Percentiles rank a stretch among this genome's conserved stretches.
Evolutionary conservation across 23 red algal species (phyloP).

Genomic region (Chondrus crispus): DNA sequence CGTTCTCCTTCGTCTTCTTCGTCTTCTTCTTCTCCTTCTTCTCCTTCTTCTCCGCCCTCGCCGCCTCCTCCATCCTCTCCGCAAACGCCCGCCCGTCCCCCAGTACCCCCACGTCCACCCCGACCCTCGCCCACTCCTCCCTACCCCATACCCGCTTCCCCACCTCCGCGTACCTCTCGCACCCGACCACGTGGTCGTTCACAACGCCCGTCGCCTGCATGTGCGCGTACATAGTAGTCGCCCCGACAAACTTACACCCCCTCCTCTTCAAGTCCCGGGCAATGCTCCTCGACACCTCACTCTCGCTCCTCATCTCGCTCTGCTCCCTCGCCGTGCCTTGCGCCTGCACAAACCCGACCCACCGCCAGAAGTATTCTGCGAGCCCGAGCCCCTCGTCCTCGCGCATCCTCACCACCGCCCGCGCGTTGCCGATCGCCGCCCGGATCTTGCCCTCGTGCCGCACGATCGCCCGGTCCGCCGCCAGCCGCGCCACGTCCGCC

Average conservation of each 20-base stretch:
- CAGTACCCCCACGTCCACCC: not conserved
- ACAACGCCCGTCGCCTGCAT: conserved; percentile 77
- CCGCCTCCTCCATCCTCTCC: not conserved
- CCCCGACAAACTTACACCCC: conserved; percentile 71
- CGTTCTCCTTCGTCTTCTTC: not conserved
- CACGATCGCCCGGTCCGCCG: conserved; percentile 34
- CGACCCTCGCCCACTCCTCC: not conserved
- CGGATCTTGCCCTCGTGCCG: conserved; percentile 48
- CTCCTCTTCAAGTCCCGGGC: conserved; percentile 57
- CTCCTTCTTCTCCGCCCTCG: not conserved
- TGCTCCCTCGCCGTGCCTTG: not conserved
- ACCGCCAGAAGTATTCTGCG: conserved; percentile 41
- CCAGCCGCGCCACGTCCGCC: conserved; percentile 24
- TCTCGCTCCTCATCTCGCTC: not conserved
- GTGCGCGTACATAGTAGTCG: conserved; percentile 57
- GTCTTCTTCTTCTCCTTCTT: not conserved
- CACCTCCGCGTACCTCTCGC: not conserved
- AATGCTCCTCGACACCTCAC: conserved; percentile 50
- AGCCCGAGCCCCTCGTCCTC: conserved; percentile 36
- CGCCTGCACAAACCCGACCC: conserved; percentile 26
- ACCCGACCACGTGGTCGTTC: conserved; percentile 54
- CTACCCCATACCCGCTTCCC: not conserved
- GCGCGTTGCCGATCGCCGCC: conserved; percentile 44
- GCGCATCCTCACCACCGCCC: conserved; percentile 32
- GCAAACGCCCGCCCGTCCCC: not conserved